These are phyloP conservation scores for Papilionanthe hybrid DNA, from an alignment of 116 monocot genomes.

Conservation along the genomic window DNA sequence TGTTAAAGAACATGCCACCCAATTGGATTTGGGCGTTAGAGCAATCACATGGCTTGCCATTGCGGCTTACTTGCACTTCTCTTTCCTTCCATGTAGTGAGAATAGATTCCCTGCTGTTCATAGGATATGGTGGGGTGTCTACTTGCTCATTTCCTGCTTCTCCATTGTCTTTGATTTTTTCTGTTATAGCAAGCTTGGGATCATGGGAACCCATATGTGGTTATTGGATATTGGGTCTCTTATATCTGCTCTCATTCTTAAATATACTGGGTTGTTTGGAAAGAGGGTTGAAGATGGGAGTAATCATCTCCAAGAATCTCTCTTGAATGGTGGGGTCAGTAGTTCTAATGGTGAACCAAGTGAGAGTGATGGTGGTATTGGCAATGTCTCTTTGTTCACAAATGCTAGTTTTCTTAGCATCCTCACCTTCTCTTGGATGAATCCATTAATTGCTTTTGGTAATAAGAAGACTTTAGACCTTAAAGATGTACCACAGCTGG, in stretches of 20 bases:
- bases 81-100: constrained; percentile 15
- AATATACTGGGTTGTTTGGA: constrained; percentile 15
- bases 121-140: constrained; percentile 65
- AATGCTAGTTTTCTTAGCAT: constrained; percentile 31
- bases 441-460: constrained; percentile 31
- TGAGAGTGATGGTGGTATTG: neutral
- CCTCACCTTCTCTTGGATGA: constrained; percentile 54
- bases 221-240: constrained; percentile 46
- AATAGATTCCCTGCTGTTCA: constrained; percentile 44
- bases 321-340: constrained; percentile 17
- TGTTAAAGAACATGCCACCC: neutral
- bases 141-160: constrained; percentile 35
- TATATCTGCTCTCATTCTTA: constrained; percentile 29
- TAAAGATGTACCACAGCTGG: constrained; percentile 39
- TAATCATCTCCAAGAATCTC: constrained; percentile 11
- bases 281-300: neutral
- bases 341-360: neutral
- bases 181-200: constrained; percentile 15
- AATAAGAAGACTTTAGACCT: constrained; percentile 34
- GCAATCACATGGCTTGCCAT: constrained; percentile 36
- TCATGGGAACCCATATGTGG: constrained; percentile 32
- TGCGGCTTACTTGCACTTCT: constrained; percentile 28
- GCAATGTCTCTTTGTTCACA: constrained; percentile 9
- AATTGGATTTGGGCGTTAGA: neutral
- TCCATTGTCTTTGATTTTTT: constrained; percentile 32